Base-by-base conservation (phyloP, 2,329 filamentous ascomycete genomes). In the Alternaria triticina region DNA sequence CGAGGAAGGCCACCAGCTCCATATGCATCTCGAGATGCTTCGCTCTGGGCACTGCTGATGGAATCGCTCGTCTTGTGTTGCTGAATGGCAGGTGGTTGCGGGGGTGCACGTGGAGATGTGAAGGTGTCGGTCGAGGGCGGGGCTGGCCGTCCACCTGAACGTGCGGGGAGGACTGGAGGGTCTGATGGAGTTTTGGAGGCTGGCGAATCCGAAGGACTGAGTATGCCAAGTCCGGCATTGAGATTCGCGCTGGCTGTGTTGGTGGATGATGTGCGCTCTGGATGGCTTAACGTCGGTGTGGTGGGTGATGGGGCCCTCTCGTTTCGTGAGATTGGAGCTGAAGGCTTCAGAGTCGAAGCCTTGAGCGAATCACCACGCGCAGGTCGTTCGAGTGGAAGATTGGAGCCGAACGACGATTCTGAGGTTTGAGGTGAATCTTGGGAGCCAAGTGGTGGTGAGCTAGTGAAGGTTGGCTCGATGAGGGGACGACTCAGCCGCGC, bases 281-380 rank as follows among this genome's bases (percentile, higher is more conserved):
- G 80, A 43, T 74, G 69, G 22, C 66, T 61, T 8, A 79, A 61
- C 28, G 80, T 81, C 36, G 82, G 79, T 6, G 81, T 83, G 22
- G 79, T 82, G n/a, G 80, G 79, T 20, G 80, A 77, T 10, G 78
- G 74, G 15, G 66, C 28, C 44, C 90, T 73, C 50, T 94, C 91
- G 76, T 93, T 94, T 70, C 90, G 85, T 11, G 87, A 71, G 62
- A 68, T 22, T 6, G 73, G 62, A 69, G 86, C 60, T 25, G 72
- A 65, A 68, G 87, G 76, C 61, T 89, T 77, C 66, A 79, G 74
- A 6, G 70, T 33, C 13, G 72, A 69, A 47, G 80, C 73, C 30
- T 77, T 84, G 40, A 89, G 80, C 20, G 89, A 91, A 76, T 91
- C 88, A 22, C 86, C 87, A 62, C 89, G 85, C 59, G 86, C 83